Evolutionary conservation across 2,329 filamentous ascomycete species (phyloP).

Genomic region (Bipolaris oryzae): DNA sequence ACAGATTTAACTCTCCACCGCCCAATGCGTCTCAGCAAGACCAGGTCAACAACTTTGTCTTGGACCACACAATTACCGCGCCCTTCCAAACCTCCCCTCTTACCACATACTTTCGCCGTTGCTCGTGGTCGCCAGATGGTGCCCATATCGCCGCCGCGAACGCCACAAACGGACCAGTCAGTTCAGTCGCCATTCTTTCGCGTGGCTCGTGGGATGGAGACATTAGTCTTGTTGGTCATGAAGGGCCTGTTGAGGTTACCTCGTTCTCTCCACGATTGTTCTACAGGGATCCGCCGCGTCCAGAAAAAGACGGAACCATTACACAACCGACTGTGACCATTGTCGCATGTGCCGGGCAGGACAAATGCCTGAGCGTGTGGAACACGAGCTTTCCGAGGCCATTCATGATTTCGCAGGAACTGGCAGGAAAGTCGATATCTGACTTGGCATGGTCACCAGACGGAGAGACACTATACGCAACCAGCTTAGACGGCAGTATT

Average conservation of each 20-base stretch:
- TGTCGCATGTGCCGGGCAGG: conserved; percentile 94
- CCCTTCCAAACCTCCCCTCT: conserved; percentile 92
- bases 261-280: conserved; percentile 95
- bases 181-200: conserved; percentile 94
- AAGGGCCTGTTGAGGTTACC: conserved; percentile 95
- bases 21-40: conserved; percentile 94
- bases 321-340: conserved; percentile 74
- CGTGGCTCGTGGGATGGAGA: conserved; percentile 92
- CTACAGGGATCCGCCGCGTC: conserved; percentile 67
- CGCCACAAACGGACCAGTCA: conserved; percentile 95
- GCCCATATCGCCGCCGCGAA: conserved; percentile 97
- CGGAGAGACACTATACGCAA: conserved; percentile 83
- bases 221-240: conserved; percentile 96
- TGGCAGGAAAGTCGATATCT: conserved; percentile 89
- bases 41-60: conserved; percentile 93
- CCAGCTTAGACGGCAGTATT: conserved; percentile 88
- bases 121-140: conserved; percentile 97
- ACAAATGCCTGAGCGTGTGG: conserved; percentile 96
- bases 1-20: conserved; percentile 84
- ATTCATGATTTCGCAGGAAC: conserved; percentile 85
- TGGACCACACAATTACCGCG: conserved; percentile 86
- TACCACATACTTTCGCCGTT: conserved; percentile 94
- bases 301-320: conserved; percentile 56
- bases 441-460: conserved; percentile 94
- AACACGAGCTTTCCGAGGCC: conserved; percentile 94